phyloP scores from a whole-genome alignment of 108 stramenopile species.

The Craspedostauros australis region DNA sequence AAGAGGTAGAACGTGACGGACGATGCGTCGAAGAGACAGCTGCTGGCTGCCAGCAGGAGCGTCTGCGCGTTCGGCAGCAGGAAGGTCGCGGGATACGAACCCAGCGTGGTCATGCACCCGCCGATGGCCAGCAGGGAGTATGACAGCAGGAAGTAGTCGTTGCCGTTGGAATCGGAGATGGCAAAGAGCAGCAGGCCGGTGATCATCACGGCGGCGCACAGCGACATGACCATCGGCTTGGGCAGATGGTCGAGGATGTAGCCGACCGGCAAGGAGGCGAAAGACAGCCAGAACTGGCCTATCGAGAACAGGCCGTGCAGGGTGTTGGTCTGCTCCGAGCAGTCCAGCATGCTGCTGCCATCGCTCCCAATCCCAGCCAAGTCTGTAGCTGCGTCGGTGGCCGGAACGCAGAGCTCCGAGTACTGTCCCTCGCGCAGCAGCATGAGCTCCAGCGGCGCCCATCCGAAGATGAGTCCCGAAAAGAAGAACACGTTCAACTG shows the following conservation, averaged over 20 bases:
- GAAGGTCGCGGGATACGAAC: conserved; percentile 11
- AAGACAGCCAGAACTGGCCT: conserved; percentile 7
- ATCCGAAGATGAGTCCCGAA: conserved; percentile 14
- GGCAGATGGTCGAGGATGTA: conserved; percentile 3
- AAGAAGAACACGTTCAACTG: conserved; percentile 3
- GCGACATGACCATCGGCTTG: conserved; percentile 1
- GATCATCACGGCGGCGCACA: background rate
- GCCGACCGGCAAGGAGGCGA: conserved; percentile 3
- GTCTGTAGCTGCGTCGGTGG: background rate
- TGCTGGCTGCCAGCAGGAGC: conserved; percentile 2
- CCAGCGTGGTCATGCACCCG: conserved; percentile 6
- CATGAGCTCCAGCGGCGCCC: conserved; percentile 15
- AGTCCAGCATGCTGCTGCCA: too few species aligned
- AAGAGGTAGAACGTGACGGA: conserved; percentile 1
- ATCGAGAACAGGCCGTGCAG: conserved; percentile 9
- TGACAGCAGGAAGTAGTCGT: conserved; percentile 3
- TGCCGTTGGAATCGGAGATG: background rate
- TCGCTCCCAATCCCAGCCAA: too few species aligned
- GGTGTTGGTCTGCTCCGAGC: conserved; percentile 2
- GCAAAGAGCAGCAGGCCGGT: conserved; percentile 4
- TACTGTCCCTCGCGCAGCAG: conserved; percentile 12
- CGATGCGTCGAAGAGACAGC: conserved; percentile 15
- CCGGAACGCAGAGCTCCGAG: background rate
- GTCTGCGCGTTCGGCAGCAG: conserved; percentile 5
- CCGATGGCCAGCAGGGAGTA: conserved; percentile 9